Evolutionary conservation across 106 monocot genomes (phyloP), one percentile per base, ranked within the genome.

Genomic region (Hemerocallis citrina): DNA sequence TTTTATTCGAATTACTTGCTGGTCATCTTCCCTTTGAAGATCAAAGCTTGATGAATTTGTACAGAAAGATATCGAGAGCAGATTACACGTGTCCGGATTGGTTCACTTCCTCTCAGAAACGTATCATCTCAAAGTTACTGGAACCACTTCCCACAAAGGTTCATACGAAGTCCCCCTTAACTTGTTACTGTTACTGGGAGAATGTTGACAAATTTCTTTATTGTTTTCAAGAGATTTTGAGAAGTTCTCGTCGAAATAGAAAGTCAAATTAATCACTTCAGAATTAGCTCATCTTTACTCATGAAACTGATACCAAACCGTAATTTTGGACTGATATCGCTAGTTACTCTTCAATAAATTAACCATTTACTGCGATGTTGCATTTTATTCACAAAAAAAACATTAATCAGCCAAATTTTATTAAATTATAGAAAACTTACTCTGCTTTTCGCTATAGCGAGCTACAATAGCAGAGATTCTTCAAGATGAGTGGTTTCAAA

Each of bases 1-100:
- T 88, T 46, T 66, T 88, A 7, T 88, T 74, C 33, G 88, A 88
- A 65, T 65, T 79, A 3, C 83, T 88, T 34, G 72, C 88, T 28
- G 88, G 88, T 33, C 43, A 64, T 44, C 35, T 77, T 19, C 88
- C 88, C 7, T 88, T 88, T 29, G 64, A 83, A 56, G 88, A 83
- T 40, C 59, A 61, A 13, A 83, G 68, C 51, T 56, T 73, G 7
- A 51, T 27, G 30, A 83, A 80, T 34, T 54, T 88, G 63, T 88
- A 77, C 56, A 66, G 88, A 61, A 83, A 83, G 83, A 78, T 74
- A 42, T 70, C 74, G 12, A 69, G 74, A 57, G 77, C 74, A 9
- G 70, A 83, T n/a, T 83, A 69, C 41, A 44, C 12, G 33, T 83
- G 43, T 36, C 82, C 82, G 13, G 64, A 73, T 62, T 83, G 77